Evolutionary conservation across 179 eudicot genomes (phyloP).

Genomic region (Silene vulgaris): DNA sequence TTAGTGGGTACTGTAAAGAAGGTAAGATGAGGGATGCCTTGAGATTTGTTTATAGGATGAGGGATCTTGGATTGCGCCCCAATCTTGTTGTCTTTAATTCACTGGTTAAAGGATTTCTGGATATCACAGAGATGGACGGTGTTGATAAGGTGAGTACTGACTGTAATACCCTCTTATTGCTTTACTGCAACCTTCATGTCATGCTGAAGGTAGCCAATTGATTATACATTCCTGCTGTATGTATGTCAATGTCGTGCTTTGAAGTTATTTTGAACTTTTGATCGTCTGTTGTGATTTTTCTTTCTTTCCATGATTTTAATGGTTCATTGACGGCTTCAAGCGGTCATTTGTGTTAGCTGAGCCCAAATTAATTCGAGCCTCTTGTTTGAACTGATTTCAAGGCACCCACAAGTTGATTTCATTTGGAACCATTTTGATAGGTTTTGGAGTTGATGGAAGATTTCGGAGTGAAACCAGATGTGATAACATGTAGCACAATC

Average conservation of each 20-base stretch:
- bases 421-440: constrained; percentile 27
- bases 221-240: background rate
- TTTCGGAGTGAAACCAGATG: constrained; percentile 69
- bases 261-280: background rate
- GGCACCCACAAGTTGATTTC: background rate
- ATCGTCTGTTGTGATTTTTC: background rate
- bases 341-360: too few species aligned
- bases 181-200: too few species aligned
- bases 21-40: constrained; percentile 57
- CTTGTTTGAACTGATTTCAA: background rate
- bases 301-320: background rate
- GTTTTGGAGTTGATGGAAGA: constrained; percentile 62
- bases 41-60: constrained; percentile 56
- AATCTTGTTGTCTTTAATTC: constrained; percentile 58
- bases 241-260: background rate
- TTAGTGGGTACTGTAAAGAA: constrained; percentile 57
- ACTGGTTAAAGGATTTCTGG: constrained; percentile 59
- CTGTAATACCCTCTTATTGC: background rate
- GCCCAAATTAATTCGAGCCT: too few species aligned
- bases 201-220: background rate
- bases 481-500: constrained; percentile 68
- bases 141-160: constrained; percentile 51
- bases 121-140: constrained; percentile 41
- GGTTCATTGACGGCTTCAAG: too few species aligned
- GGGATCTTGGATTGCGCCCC: constrained; percentile 43